Evolutionary conservation across 805 yeast genomes (phyloP).

Genomic region (Schwanniomyces polymorphus): DNA sequence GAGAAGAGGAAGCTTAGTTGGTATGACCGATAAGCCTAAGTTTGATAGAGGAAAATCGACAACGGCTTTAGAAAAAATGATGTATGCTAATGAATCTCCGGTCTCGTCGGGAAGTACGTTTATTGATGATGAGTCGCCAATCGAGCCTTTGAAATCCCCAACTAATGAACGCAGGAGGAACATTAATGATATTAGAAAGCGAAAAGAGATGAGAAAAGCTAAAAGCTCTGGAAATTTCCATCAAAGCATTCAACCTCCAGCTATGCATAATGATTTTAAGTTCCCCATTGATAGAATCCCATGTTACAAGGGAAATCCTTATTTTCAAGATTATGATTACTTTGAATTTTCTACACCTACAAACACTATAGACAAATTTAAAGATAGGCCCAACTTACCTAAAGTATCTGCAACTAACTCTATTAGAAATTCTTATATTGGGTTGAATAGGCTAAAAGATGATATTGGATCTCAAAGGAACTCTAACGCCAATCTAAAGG

Average conservation of each 20-base stretch:
- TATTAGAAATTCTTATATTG: constrained; percentile 35
- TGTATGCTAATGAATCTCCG: neutral
- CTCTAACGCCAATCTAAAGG: constrained; percentile 19
- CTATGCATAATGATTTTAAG: constrained; percentile 5
- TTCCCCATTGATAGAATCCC: constrained; percentile 23
- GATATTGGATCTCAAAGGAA: constrained; percentile 16
- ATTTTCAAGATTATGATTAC: constrained; percentile 9
- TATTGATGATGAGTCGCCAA: constrained; percentile 11
- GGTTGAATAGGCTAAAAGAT: constrained; percentile 39
- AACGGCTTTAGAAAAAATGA: constrained; percentile 16
- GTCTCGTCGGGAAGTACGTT: constrained; percentile 10
- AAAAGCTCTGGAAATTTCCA: constrained; percentile 35
- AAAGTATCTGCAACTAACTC: constrained; percentile 24
- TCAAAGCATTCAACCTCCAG: constrained; percentile 5
- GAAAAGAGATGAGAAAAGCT: constrained; percentile 25
- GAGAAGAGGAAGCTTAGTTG: constrained; percentile 13
- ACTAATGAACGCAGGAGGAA: neutral
- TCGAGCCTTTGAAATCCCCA: neutral
- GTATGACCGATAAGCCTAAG: constrained; percentile 7
- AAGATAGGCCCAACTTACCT: constrained; percentile 36
- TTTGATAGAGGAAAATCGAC: constrained; percentile 18
- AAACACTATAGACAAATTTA: neutral
- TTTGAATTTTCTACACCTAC: constrained; percentile 1
- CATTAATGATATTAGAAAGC: neutral
- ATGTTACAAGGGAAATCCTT: constrained; percentile 22